Evolutionary conservation across 2,329 filamentous ascomycete genomes (phyloP).

Genomic region (Pseudocercospora cruenta): DNA sequence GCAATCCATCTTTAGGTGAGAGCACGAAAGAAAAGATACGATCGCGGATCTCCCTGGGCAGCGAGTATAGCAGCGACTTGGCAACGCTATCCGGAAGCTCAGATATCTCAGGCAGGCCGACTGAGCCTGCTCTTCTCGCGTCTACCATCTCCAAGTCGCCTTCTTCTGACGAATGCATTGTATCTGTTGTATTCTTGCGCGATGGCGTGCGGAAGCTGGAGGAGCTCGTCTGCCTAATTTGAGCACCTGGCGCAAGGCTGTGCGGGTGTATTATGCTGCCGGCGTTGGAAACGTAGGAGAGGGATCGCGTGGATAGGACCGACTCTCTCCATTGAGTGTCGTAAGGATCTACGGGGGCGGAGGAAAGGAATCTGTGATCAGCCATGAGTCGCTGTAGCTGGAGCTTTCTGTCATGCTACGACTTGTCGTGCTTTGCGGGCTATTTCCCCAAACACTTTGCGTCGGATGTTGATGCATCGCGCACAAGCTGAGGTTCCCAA

Average conservation of each 20-base stretch:
- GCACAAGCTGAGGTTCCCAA: neutral
- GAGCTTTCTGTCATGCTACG: neutral
- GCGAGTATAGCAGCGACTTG: conserved; percentile 37
- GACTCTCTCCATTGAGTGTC: conserved; percentile 32
- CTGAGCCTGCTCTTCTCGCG: conserved; percentile 6
- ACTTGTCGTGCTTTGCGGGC: neutral
- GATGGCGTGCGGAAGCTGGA: conserved; percentile 22
- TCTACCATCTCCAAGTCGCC: conserved; percentile 33
- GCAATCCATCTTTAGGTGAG: conserved; percentile 31
- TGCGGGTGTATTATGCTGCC: conserved; percentile 20
- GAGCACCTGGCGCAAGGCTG: conserved; percentile 11
- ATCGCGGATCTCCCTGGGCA: conserved; percentile 43
- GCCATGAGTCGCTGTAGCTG: conserved; percentile 1
- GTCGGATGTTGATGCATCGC: neutral
- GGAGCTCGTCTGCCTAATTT: conserved; percentile 24
- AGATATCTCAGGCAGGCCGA: conserved; percentile 21
- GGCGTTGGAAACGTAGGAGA: conserved; percentile 38
- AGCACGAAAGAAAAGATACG: conserved; percentile 40
- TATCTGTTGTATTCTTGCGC: conserved; percentile 30
- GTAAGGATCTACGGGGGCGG: conserved; percentile 20
- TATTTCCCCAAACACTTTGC: neutral
- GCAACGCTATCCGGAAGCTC: conserved; percentile 37
- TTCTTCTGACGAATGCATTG: conserved; percentile 31
- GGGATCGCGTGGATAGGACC: conserved; percentile 41
- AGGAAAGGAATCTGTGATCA: conserved; percentile 4